These are phyloP conservation scores for Podospora fimiseda DNA, from an alignment of 495 filamentous ascomycete genomes.

Conservation along the genomic window DNA sequence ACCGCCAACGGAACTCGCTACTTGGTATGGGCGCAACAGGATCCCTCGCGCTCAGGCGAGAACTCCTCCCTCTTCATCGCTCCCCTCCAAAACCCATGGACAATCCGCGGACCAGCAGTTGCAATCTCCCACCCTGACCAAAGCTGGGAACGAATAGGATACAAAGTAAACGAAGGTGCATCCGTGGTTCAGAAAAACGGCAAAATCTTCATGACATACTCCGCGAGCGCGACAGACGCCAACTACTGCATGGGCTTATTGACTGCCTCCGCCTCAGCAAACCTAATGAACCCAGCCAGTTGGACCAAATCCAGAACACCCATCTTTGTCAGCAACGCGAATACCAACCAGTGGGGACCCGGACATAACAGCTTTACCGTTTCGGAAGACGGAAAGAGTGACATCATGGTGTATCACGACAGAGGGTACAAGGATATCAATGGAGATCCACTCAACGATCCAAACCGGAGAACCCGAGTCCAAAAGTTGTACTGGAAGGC, in stretches of 20 bases:
- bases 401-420: constrained; percentile 48
- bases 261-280: constrained; percentile 34
- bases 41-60: constrained; percentile 16
- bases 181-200: constrained; percentile 34
- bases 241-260: constrained; percentile 48
- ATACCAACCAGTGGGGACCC: constrained; percentile 46
- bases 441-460: constrained; percentile 32
- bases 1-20: constrained; percentile 23
- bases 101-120: constrained; percentile 19
- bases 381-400: constrained; percentile 43
- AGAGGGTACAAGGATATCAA: constrained; percentile 31
- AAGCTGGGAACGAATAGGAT: constrained; percentile 44
- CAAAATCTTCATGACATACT: constrained; percentile 43
- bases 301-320: constrained; percentile 38
- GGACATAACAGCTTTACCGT: constrained; percentile 49
- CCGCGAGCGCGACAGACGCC: constrained; percentile 37
- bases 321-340: constrained; percentile 28
- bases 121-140: constrained; percentile 40
- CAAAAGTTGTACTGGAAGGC: constrained; percentile 40
- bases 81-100: constrained; percentile 22
- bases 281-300: constrained; percentile 30
- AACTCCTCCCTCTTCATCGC: constrained; percentile 20
- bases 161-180: constrained; percentile 52
- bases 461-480: constrained; percentile 44
- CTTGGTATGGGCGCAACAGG: constrained; percentile 27